A percentile compares a stretch with the other conserved stretches of the same genome.
phyloP scores from a whole-genome alignment of 345 rosid species.

The Euphorbia lathyris region DNA sequence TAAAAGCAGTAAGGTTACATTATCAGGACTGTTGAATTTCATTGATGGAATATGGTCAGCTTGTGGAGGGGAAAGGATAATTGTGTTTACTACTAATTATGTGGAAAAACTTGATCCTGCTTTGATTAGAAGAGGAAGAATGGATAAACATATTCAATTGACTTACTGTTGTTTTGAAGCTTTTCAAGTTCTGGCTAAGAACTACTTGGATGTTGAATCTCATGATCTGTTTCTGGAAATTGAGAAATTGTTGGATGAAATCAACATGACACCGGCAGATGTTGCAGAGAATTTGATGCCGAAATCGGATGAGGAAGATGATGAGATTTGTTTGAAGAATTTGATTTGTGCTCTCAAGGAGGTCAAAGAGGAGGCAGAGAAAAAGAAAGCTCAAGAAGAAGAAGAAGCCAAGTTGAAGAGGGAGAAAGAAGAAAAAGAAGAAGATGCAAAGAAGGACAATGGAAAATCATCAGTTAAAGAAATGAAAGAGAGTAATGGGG shows the following conservation, averaged over 20 bases:
- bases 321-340: neutral
- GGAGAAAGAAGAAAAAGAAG: neutral
- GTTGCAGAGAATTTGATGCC: conserved; percentile 19
- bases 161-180: conserved; percentile 19
- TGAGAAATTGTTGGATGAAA: conserved; percentile 10
- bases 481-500: too few relatives aligned
- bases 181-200: conserved; percentile 11
- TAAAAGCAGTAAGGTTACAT: neutral
- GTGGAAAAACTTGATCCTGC: conserved; percentile 24
- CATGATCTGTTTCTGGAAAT: conserved; percentile 5
- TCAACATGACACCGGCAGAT: conserved; percentile 15
- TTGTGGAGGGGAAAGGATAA: conserved; percentile 17
- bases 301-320: conserved; percentile 5
- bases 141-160: conserved; percentile 18
- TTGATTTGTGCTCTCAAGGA: conserved; percentile 13
- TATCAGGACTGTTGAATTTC: conserved; percentile 15
- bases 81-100: conserved; percentile 21
- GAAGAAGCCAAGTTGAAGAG: neutral
- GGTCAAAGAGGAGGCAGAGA: neutral
- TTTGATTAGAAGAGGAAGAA: conserved; percentile 17
- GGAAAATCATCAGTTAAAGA: too few relatives aligned
- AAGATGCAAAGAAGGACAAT: neutral
- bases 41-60: conserved; percentile 22
- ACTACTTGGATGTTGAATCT: conserved; percentile 3
- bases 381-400: conserved; percentile 2